Evolutionary conservation across 2,329 filamentous ascomycete genomes (phyloP).

Genomic region (Alternaria gaisen): DNA sequence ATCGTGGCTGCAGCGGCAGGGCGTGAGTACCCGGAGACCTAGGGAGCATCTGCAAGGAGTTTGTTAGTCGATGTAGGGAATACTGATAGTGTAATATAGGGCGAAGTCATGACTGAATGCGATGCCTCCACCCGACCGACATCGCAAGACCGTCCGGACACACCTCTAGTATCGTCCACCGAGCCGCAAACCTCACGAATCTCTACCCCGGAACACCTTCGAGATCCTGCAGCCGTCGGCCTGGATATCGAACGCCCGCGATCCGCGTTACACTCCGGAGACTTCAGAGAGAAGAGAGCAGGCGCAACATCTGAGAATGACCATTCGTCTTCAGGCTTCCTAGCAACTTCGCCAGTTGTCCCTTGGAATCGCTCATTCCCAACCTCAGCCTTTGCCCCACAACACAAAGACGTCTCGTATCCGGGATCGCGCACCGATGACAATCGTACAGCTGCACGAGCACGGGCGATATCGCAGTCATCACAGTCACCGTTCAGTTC

Average conservation of each 20-base stretch:
- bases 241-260: slow-evolving; percentile 79
- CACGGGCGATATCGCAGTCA: slow-evolving; percentile 61
- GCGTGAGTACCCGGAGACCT: slow-evolving; percentile 54
- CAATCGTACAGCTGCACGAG: slow-evolving; percentile 48
- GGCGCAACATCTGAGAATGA: slow-evolving; percentile 25
- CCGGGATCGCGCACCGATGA: slow-evolving; percentile 28
- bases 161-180: slow-evolving; percentile 47
- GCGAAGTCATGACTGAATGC: slow-evolving; percentile 19
- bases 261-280: slow-evolving; percentile 73
- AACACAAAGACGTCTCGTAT: slow-evolving; percentile 25
- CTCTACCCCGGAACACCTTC: slow-evolving; percentile 36
- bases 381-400: slow-evolving; percentile 41
- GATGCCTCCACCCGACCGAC: slow-evolving; percentile 26
- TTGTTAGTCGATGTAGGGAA: background rate
- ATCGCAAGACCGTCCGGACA: slow-evolving; percentile 41
- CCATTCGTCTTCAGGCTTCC: slow-evolving; percentile 21
- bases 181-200: slow-evolving; percentile 49
- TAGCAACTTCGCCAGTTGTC: slow-evolving; percentile 63
- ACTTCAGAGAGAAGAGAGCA: slow-evolving; percentile 63
- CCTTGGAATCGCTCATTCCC: slow-evolving; percentile 65
- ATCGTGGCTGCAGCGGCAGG: slow-evolving; percentile 70
- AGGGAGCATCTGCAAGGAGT: background rate
- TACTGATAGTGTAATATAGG: slow-evolving; percentile 33
- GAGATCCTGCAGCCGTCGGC: slow-evolving; percentile 44
- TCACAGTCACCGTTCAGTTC: slow-evolving; percentile 77